These are phyloP conservation scores for Cladophialophora yegresii DNA, from an alignment of 2,329 filamentous ascomycete genomes.

Conservation along the genomic window DNA sequence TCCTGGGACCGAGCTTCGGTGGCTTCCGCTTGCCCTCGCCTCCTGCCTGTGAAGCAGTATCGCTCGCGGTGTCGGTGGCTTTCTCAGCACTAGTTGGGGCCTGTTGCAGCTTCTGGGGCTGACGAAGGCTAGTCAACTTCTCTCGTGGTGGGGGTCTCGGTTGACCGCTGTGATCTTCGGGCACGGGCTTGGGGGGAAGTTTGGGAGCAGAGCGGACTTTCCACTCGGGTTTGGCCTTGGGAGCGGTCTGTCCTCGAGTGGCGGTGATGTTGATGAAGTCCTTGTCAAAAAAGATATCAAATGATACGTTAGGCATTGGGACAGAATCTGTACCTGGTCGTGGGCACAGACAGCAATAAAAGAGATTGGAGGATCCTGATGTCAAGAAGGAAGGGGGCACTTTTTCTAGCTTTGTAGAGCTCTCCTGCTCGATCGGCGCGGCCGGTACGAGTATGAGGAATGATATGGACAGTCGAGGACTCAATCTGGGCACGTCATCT, in stretches of 20 bases:
- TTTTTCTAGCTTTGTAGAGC: slow-evolving; percentile 6
- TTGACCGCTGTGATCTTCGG: slow-evolving; percentile 24
- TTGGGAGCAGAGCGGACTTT: slow-evolving; percentile 38
- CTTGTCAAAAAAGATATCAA: slow-evolving; percentile 39
- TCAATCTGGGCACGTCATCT: slow-evolving; percentile 26
- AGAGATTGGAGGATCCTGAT: neutral
- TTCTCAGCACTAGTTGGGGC: slow-evolving; percentile 7
- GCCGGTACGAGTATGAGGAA: neutral
- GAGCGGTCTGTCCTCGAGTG: slow-evolving; percentile 36
- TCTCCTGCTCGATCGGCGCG: slow-evolving; percentile 6
- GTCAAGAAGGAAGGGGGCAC: slow-evolving; percentile 7
- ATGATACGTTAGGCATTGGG: slow-evolving; percentile 40
- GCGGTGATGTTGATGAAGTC: slow-evolving; percentile 39
- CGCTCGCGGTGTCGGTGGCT: slow-evolving; percentile 14
- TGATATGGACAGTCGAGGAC: slow-evolving; percentile 9
- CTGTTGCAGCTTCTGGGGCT: slow-evolving; percentile 13
- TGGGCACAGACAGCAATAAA: neutral
- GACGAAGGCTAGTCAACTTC: slow-evolving; percentile 34
- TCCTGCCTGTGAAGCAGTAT: slow-evolving; percentile 23
- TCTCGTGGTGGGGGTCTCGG: slow-evolving; percentile 30
- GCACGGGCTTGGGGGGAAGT: slow-evolving; percentile 35
- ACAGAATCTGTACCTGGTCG: slow-evolving; percentile 1
- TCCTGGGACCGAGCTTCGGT: slow-evolving; percentile 35
- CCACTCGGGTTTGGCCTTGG: slow-evolving; percentile 39
- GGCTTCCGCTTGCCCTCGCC: slow-evolving; percentile 33